Evolutionary conservation across 441 rosid species (phyloP).

Genomic region (Eutrema salsugineum): DNA sequence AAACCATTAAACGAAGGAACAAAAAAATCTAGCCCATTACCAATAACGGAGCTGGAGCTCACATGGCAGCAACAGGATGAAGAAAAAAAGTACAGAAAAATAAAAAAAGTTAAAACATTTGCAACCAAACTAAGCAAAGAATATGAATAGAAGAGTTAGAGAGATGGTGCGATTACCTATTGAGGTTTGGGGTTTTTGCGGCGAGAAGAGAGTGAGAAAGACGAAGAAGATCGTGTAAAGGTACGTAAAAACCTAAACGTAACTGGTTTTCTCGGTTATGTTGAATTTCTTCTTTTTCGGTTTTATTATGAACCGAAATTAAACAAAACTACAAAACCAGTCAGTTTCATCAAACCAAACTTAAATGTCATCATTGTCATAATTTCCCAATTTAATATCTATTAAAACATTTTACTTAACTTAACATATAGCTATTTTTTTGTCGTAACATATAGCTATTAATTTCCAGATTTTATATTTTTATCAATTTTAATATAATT

Average conservation of each 20-base stretch:
- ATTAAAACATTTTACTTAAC: too few species aligned
- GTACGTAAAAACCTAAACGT: not conserved
- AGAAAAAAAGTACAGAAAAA: not conserved
- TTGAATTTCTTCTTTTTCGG: too few species aligned
- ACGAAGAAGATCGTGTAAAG: constrained; percentile 21
- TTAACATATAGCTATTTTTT: too few species aligned
- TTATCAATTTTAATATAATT: too few species aligned
- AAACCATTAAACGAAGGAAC: not conserved
- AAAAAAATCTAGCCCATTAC: not conserved
- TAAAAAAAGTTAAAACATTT: not conserved
- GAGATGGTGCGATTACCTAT: constrained; percentile 7
- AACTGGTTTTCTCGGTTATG: too few species aligned
- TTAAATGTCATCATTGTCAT: too few species aligned
- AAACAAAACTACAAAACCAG: too few species aligned
- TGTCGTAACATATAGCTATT: too few species aligned
- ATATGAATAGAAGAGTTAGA: not conserved
- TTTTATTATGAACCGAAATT: too few species aligned
- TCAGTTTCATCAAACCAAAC: too few species aligned
- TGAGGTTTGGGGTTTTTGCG: constrained; percentile 13
- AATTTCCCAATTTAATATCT: too few species aligned
- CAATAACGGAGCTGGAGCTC: constrained; percentile 10
- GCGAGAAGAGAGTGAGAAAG: constrained; percentile 23
- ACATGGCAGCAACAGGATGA: not conserved
- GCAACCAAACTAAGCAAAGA: not conserved
- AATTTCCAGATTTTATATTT: too few species aligned